Evolutionary conservation across 2,329 filamentous ascomycete species (phyloP).

Genomic region (Fusarium oligoseptatum): DNA sequence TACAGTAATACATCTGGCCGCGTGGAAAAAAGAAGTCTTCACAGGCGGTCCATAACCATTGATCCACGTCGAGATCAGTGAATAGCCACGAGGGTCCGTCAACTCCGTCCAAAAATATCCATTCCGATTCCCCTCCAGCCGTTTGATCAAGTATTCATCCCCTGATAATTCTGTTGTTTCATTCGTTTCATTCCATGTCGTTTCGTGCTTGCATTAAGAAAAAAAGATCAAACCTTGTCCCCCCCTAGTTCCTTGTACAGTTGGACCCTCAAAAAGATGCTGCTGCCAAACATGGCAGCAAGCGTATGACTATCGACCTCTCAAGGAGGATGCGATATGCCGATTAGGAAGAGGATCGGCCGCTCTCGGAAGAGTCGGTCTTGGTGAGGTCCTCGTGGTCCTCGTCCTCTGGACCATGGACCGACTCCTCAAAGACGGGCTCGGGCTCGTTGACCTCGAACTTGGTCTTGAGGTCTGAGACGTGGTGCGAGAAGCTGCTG

Average conservation of each 20-base stretch:
- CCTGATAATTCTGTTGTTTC: slow-evolving; percentile 34
- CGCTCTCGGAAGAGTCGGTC: slow-evolving; percentile 71
- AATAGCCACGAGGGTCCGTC: slow-evolving; percentile 45
- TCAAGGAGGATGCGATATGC: slow-evolving; percentile 43
- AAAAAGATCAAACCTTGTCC: slow-evolving; percentile 28
- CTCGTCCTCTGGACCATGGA: slow-evolving; percentile 77
- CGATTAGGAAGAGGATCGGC: slow-evolving; percentile 67
- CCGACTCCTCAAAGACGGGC: slow-evolving; percentile 89
- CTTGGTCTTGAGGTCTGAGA: slow-evolving; percentile 93
- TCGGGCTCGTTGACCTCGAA: slow-evolving; percentile 92
- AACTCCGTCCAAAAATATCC: slow-evolving; percentile 38
- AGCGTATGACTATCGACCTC: slow-evolving; percentile 40
- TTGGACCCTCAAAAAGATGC: slow-evolving; percentile 32
- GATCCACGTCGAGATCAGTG: slow-evolving; percentile 43
- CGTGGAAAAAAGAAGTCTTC: slow-evolving; percentile 25
- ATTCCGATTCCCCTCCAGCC: slow-evolving; percentile 12
- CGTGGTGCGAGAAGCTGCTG: slow-evolving; percentile 77
- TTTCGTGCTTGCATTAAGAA: slow-evolving; percentile 38
- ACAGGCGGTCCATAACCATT: slow-evolving; percentile 33
- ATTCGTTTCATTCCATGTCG: slow-evolving; percentile 47
- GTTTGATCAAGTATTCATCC: slow-evolving; percentile 12
- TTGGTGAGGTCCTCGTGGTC: slow-evolving; percentile 68
- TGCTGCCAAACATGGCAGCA: slow-evolving; percentile 41
- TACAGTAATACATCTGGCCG: slow-evolving; percentile 51
- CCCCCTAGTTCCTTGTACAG: slow-evolving; percentile 37